Percentiles rank a stretch among this genome's conserved stretches.
phyloP scores from a whole-genome alignment of 768 basidiomycete species.

The Boletus sp. region DNA sequence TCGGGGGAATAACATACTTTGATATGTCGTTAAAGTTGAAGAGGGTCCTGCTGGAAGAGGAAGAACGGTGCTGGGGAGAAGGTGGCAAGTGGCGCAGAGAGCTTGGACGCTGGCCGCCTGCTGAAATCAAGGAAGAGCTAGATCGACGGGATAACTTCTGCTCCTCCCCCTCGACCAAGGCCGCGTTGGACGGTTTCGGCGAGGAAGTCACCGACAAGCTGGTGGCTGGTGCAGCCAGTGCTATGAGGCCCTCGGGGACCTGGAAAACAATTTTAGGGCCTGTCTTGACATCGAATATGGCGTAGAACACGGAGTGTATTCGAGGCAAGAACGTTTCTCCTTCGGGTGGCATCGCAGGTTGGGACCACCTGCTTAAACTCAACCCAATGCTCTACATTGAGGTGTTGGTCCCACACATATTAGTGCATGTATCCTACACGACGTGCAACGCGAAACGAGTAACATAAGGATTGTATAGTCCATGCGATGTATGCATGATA shows the following conservation, averaged over 20 bases:
- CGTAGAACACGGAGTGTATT: constrained; percentile 90
- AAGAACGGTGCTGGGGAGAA: constrained; percentile 46
- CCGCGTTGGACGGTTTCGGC: constrained; percentile 33
- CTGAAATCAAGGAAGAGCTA: constrained; percentile 50
- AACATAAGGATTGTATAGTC: constrained; percentile 11
- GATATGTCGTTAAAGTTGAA: constrained; percentile 92
- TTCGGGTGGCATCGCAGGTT: constrained; percentile 38
- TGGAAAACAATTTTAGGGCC: constrained; percentile 92
- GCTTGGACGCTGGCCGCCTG: constrained; percentile 42
- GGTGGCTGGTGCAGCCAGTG: constrained; percentile 36
- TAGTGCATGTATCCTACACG: constrained; percentile 1
- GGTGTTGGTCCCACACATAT: not conserved
- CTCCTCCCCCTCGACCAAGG: constrained; percentile 35
- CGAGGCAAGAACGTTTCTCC: constrained; percentile 73
- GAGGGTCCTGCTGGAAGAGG: constrained; percentile 53
- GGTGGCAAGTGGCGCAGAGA: constrained; percentile 42
- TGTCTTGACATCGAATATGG: constrained; percentile 81
- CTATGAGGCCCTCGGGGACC: constrained; percentile 89
- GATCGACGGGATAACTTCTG: constrained; percentile 48
- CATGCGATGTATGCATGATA: constrained; percentile 18
- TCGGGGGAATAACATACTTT: constrained; percentile 90
- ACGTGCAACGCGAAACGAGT: not conserved
- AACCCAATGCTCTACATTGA: not conserved
- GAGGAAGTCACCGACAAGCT: constrained; percentile 32
- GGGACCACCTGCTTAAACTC: not conserved